Conservation (phyloP, 2,329 filamentous ascomycete species). For the Onygenales sp. region DNA sequence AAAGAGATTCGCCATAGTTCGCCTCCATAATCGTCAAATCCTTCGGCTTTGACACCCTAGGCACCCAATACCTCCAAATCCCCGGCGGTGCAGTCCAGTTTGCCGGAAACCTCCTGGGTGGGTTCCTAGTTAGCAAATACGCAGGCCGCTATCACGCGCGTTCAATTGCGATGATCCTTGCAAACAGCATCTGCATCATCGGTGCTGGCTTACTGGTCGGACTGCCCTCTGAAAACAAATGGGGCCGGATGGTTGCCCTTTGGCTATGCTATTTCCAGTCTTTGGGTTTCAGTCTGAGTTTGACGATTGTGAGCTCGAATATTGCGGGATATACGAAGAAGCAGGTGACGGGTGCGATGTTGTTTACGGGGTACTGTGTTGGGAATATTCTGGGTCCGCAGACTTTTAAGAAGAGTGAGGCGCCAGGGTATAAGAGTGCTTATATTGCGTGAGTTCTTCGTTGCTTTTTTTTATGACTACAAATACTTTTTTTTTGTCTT, state of each 20-base stretch:
- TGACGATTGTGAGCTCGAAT: constrained; percentile 46
- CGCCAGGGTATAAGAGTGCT: background rate
- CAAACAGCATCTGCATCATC: constrained; percentile 47
- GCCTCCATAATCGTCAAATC: constrained; percentile 40
- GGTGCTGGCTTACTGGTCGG: constrained; percentile 45
- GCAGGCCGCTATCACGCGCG: constrained; percentile 37
- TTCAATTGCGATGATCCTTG: constrained; percentile 47
- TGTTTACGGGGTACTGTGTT: constrained; percentile 46
- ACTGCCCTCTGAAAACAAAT: constrained; percentile 42
- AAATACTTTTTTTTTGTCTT: no score
- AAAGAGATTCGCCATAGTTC: constrained; percentile 22
- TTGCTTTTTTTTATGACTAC: no score
- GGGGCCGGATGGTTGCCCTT: constrained; percentile 47
- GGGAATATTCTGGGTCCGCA: constrained; percentile 47
- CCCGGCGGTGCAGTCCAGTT: constrained; percentile 51
- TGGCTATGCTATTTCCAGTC: constrained; percentile 50
- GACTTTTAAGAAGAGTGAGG: constrained; percentile 37
- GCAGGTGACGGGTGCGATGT: constrained; percentile 39
- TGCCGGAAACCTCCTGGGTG: constrained; percentile 41
- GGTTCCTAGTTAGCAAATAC: constrained; percentile 43
- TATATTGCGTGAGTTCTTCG: background rate
- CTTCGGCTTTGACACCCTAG: constrained; percentile 39
- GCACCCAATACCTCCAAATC: constrained; percentile 51
- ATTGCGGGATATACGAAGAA: constrained; percentile 49
- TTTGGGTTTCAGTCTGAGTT: constrained; percentile 43